A percentile compares a stretch with the other conserved stretches of the same genome.
phyloP scores from a whole-genome alignment of 2,329 filamentous ascomycete species.

The Aureobasidium sp. region DNA sequence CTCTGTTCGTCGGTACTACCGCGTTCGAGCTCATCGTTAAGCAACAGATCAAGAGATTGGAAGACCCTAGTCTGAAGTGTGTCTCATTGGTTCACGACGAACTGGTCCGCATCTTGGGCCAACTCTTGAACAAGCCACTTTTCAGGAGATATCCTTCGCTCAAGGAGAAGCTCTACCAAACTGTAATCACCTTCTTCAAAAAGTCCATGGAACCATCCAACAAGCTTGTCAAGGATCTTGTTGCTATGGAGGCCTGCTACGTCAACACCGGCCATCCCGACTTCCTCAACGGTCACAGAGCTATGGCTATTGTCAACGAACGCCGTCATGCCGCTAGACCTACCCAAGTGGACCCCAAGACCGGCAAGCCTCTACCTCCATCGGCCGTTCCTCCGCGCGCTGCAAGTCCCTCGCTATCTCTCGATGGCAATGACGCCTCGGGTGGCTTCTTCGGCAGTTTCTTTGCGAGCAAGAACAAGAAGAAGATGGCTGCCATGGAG shows the following conservation, averaged over 20 bases:
- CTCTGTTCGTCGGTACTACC: slow-evolving; percentile 91
- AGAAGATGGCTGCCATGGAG: slow-evolving; percentile 99
- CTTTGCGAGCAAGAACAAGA: slow-evolving; percentile 99
- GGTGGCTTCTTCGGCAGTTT: slow-evolving; percentile 93
- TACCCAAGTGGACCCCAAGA: slow-evolving; percentile 95
- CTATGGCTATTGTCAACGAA: slow-evolving; percentile 97
- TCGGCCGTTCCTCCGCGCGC: slow-evolving; percentile 59
- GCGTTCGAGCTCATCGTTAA: slow-evolving; percentile 99
- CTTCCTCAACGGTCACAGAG: slow-evolving; percentile 91
- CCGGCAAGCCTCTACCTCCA: slow-evolving; percentile 79
- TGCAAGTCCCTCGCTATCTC: slow-evolving; percentile 64
- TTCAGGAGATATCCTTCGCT: slow-evolving; percentile 89
- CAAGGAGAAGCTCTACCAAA: slow-evolving; percentile 93
- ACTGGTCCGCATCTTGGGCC: slow-evolving; percentile 85
- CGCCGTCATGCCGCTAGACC: slow-evolving; percentile 74
- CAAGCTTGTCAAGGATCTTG: slow-evolving; percentile 88
- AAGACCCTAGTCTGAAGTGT: slow-evolving; percentile 96
- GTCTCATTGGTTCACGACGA: slow-evolving; percentile 96
- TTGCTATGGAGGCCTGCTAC: slow-evolving; percentile 93
- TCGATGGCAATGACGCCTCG: slow-evolving; percentile 40
- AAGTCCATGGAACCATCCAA: slow-evolving; percentile 97
- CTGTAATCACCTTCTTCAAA: slow-evolving; percentile 94
- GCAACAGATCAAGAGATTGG: slow-evolving; percentile 92
- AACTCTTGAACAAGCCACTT: slow-evolving; percentile 78
- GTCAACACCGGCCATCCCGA: slow-evolving; percentile 98